Evolutionary conservation across 345 rosid genomes (phyloP), one percentile per base, ranked within the genome.

Genomic region (Citrus cavaleriei): DNA sequence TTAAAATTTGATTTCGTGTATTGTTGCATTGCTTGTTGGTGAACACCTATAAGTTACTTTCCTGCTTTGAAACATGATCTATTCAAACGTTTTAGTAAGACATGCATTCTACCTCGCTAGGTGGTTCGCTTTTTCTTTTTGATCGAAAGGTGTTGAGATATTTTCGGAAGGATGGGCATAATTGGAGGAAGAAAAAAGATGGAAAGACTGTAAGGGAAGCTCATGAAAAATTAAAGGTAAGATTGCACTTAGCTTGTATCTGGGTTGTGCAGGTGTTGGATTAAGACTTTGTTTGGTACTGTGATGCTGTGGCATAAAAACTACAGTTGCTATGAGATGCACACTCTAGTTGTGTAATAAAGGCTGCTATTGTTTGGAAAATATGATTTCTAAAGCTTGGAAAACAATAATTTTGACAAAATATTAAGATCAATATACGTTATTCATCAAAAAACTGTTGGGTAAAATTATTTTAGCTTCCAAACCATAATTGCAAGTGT

Each of bases 81-180:
- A 21, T 22, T 35, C 6, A 27, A 42, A 67, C 18, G 27, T 67
- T 61, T 18, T 59, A 19, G 51, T 40, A 77, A 85, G 79, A 85
- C 86, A 68, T 77, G 38, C 35, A 30, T 42, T 85, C 75, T 79
- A 72, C 76, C 68, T 65, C 83, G 60, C 38, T 75, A 95, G 98
- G 98, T 92, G 98, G 98, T 80, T 95, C 98, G 32, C 93, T 95
- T 51, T 93, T 95, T 87, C 94, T 94, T 62, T 94, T 93, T 77
- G 95, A 94, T 81, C 91, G 96, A 78, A 94, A 94, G 88, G 96
- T 88, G 75, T 81, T 94, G 76, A 89, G 98, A 85, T 94, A 94
- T 85, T 94, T 94, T 82, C 90, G 98, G 76, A 94, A 93, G 86
- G 98, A 94, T 81, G 98, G 93, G 4, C 98, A 93, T 84, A 90